These are phyloP conservation scores for Jaapia argillacea DNA, from an alignment of 768 basidiomycete species.

Conservation along the genomic window DNA sequence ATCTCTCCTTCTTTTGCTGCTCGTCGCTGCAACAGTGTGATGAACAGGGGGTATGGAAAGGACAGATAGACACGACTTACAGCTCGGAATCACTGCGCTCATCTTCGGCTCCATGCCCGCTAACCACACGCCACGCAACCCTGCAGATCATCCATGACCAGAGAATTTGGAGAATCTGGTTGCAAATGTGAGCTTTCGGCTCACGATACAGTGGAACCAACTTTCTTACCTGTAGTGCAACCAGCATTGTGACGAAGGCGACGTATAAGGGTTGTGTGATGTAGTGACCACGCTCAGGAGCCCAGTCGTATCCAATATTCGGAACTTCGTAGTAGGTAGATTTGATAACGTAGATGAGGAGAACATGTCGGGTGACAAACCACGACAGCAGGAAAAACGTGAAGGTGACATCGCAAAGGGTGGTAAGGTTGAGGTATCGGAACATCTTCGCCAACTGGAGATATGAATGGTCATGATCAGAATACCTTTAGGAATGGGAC, in stretches of 20 bases:
- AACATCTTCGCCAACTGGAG: slow-evolving; percentile 86
- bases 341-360: slow-evolving; percentile 65
- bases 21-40: no score
- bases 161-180: slow-evolving; percentile 58
- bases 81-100: slow-evolving; percentile 78
- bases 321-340: slow-evolving; percentile 46
- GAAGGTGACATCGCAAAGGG: slow-evolving; percentile 67
- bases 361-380: slow-evolving; percentile 81
- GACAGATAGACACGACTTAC: no score
- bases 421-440: slow-evolving; percentile 62
- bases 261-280: slow-evolving; percentile 33
- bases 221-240: slow-evolving; percentile 48
- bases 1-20: no score
- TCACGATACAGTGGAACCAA: background rate
- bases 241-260: slow-evolving; percentile 44
- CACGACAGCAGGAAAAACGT: slow-evolving; percentile 80
- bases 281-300: slow-evolving; percentile 46
- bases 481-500: no score
- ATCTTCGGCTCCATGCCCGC: slow-evolving; percentile 71
- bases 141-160: slow-evolving; percentile 87
- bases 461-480: no score
- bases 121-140: slow-evolving; percentile 74
- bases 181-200: background rate
- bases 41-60: no score
- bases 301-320: slow-evolving; percentile 47